A percentile compares a stretch with the other conserved stretches of the same genome.
Conservation (phyloP, 2,329 filamentous ascomycete genomes). For the Huntiella decipiens region DNA sequence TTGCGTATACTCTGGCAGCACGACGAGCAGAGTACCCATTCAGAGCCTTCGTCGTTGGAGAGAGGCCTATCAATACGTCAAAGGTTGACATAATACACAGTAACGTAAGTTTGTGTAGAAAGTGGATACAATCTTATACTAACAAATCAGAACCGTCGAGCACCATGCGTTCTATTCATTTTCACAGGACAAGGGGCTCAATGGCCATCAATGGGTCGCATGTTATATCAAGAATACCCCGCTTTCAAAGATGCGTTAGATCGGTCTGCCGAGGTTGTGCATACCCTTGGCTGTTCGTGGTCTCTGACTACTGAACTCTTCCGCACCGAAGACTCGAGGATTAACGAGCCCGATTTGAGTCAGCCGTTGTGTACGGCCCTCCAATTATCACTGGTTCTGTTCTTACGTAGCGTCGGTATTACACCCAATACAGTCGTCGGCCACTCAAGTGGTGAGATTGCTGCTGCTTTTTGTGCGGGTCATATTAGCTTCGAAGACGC, state of each 20-base stretch:
- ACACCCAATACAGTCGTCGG: slow-evolving; percentile 17
- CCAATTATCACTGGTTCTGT: slow-evolving; percentile 23
- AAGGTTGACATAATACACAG: no score
- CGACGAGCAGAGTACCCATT: no score
- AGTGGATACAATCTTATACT: no score
- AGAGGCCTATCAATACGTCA: no score
- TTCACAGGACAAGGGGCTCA: slow-evolving; percentile 23
- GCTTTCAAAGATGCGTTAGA: slow-evolving; percentile 13
- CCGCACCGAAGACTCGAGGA: no score
- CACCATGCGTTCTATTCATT: slow-evolving; percentile 14
- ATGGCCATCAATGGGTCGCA: slow-evolving; percentile 19
- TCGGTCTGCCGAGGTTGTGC: not conserved
- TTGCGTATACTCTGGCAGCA: no score
- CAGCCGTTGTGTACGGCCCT: slow-evolving; percentile 26
- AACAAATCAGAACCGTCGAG: no score
- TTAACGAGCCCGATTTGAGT: slow-evolving; percentile 15
- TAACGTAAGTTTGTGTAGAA: no score
- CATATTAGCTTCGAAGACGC: slow-evolving; percentile 15
- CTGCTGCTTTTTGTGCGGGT: slow-evolving; percentile 19
- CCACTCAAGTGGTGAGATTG: slow-evolving; percentile 23
- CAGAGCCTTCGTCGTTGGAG: no score
- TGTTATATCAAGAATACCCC: slow-evolving; percentile 14
- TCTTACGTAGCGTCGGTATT: slow-evolving; percentile 17
- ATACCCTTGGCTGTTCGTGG: not conserved
- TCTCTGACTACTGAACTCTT: not conserved